A percentile compares a stretch with the other conserved stretches of the same genome.
Evolutionary conservation across 306 rosid species (phyloP).

Genomic region (Medicago arabica): DNA sequence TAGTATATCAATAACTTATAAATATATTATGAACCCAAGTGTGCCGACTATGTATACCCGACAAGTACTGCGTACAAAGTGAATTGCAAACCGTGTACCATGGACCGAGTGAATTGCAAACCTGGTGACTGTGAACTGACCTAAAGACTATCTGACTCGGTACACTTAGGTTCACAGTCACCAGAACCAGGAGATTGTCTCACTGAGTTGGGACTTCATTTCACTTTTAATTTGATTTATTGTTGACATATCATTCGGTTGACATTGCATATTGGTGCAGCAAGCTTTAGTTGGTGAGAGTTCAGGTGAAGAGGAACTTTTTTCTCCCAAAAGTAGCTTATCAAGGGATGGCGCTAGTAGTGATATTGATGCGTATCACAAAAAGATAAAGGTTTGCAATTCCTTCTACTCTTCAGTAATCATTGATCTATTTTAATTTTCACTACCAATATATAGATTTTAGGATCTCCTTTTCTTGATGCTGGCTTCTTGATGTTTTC

Average conservation of each 20-base stretch:
- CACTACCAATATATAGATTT: conserved; percentile 21
- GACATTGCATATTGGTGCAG: conserved; percentile 52
- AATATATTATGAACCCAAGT: too few species aligned
- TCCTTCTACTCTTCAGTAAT: conserved; percentile 15
- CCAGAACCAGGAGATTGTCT: too few species aligned
- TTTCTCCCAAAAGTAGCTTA: conserved; percentile 70
- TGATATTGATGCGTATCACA: conserved; percentile 70
- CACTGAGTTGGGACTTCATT: not conserved
- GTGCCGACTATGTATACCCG: too few species aligned
- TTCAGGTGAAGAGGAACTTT: conserved; percentile 86
- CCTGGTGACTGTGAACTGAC: too few species aligned
- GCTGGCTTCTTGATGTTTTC: conserved; percentile 34
- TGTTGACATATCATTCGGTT: conserved; percentile 33
- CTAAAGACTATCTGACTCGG: too few species aligned
- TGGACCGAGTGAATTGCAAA: too few species aligned
- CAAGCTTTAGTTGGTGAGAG: conserved; percentile 96
- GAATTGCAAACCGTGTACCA: too few species aligned
- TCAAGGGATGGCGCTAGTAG: conserved; percentile 57
- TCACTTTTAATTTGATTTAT: conserved; percentile 19
- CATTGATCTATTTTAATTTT: conserved; percentile 5
- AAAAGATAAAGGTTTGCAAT: conserved; percentile 71
- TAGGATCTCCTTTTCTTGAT: conserved; percentile 27
- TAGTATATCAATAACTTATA: too few species aligned
- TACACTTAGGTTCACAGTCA: too few species aligned
- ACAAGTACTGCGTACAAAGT: too few species aligned